Percentiles rank a stretch among this genome's conserved stretches.
Evolutionary conservation across 495 filamentous ascomycete genomes (phyloP).

Genomic region (Penicillium bialowiezense): DNA sequence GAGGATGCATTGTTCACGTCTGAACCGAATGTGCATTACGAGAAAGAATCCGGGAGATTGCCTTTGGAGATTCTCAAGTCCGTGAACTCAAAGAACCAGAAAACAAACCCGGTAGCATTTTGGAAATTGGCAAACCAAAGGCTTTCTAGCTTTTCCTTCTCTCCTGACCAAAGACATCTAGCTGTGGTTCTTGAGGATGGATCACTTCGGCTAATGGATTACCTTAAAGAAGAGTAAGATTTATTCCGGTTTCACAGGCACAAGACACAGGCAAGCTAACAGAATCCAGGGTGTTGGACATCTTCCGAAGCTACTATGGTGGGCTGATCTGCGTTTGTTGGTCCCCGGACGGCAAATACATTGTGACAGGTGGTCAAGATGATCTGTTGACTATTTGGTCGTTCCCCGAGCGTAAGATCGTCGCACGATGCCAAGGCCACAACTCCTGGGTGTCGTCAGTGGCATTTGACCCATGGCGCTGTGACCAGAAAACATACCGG

Average conservation of each 20-base stretch:
- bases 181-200: conserved; percentile 93
- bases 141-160: conserved; percentile 87
- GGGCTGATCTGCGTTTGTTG: conserved; percentile 90
- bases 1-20: conserved; percentile 78
- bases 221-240: conserved; percentile 81
- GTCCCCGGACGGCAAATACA: conserved; percentile 96
- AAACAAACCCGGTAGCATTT: conserved; percentile 82
- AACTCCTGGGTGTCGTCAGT: conserved; percentile 93
- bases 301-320: conserved; percentile 90
- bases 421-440: conserved; percentile 91
- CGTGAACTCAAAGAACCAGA: conserved; percentile 88
- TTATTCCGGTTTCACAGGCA: background rate
- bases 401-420: conserved; percentile 73
- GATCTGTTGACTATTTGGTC: conserved; percentile 95
- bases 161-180: conserved; percentile 80
- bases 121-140: conserved; percentile 90
- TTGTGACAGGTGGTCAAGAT: conserved; percentile 93
- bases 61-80: conserved; percentile 73
- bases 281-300: conserved; percentile 64
- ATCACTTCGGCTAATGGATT: conserved; percentile 83
- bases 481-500: conserved; percentile 89
- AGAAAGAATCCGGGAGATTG: conserved; percentile 40
- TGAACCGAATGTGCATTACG: conserved; percentile 46
- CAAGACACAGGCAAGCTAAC: conserved; percentile 10
- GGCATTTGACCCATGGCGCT: conserved; percentile 93